These are phyloP conservation scores for Lindgomyces ingoldianus DNA, from an alignment of 495 filamentous ascomycete species.

Conservation along the genomic window DNA sequence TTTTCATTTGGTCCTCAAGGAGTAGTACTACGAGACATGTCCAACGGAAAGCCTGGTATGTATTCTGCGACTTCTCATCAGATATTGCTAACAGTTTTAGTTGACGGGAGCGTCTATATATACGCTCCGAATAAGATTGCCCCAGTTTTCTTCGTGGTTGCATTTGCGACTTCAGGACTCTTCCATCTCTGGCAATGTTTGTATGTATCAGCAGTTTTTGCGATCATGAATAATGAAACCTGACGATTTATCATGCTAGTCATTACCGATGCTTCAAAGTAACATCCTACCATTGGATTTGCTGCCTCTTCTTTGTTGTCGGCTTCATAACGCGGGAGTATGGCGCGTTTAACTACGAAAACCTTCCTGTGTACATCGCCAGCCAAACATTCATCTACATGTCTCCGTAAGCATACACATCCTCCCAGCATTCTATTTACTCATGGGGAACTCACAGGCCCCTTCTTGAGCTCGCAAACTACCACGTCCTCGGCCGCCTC, in stretches of 20 bases:
- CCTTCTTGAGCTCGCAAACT: constrained; percentile 14
- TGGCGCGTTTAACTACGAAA: constrained; percentile 4
- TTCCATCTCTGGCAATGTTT: constrained; percentile 8
- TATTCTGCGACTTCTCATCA: background rate
- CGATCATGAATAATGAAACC: background rate
- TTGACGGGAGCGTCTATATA: background rate
- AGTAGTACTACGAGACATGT: background rate
- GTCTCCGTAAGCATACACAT: background rate
- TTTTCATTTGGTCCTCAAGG: no score
- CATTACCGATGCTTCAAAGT: constrained; percentile 1
- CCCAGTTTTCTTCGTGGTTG: background rate
- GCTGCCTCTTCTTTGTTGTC: constrained; percentile 6
- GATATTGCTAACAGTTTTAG: background rate
- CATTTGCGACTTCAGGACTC: background rate
- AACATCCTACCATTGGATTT: background rate
- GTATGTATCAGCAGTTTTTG: background rate
- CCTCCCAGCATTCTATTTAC: background rate
- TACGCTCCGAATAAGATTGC: constrained; percentile 10
- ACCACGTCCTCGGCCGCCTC: constrained; percentile 13
- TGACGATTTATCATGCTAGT: background rate
- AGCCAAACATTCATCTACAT: background rate
- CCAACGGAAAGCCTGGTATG: background rate
- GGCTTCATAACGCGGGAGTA: constrained; percentile 6
- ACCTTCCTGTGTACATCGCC: constrained; percentile 3
- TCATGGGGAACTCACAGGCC: background rate